phyloP scores from a whole-genome alignment of 2,329 filamentous ascomycete species.

The Anthostomella pinea region DNA sequence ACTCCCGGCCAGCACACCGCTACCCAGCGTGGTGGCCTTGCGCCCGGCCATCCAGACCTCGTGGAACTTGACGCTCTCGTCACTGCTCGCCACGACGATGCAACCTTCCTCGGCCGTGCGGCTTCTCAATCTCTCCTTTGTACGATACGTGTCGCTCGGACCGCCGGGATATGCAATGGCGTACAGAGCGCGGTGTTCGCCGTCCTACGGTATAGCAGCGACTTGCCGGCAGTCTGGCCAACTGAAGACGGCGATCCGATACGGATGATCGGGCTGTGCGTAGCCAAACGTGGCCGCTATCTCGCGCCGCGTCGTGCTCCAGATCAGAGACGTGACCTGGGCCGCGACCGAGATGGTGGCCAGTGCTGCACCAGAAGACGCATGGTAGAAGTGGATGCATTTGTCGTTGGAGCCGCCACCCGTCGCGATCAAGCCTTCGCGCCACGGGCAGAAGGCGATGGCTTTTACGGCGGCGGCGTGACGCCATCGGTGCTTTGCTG shows the following conservation, averaged over 20 bases:
- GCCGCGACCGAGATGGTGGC: slow-evolving; percentile 90
- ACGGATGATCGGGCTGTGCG: slow-evolving; percentile 83
- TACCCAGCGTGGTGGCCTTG: slow-evolving; percentile 50
- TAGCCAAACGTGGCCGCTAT: slow-evolving; percentile 95
- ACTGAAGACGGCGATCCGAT: slow-evolving; percentile 86
- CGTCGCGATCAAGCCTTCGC: slow-evolving; percentile 79
- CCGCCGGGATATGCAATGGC: slow-evolving; percentile 77
- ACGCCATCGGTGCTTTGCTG: slow-evolving; percentile 68
- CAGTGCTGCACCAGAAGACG: slow-evolving; percentile 74
- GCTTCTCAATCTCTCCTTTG: slow-evolving; percentile 45
- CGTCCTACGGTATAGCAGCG: slow-evolving; percentile 79
- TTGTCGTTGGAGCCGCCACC: slow-evolving; percentile 93
- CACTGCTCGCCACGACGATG: slow-evolving; percentile 87
- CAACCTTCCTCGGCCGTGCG: slow-evolving; percentile 70
- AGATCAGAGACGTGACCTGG: slow-evolving; percentile 90
- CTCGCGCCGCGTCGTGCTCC: slow-evolving; percentile 81
- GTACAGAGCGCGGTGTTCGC: slow-evolving; percentile 76
- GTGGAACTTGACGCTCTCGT: slow-evolving; percentile 91
- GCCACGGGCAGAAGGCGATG: slow-evolving; percentile 95
- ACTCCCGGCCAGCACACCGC: slow-evolving; percentile 72
- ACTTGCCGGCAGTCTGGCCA: slow-evolving; percentile 91
- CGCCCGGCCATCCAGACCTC: slow-evolving; percentile 78
- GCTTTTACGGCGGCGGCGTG: slow-evolving; percentile 93
- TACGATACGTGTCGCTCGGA: slow-evolving; percentile 42
- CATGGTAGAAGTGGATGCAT: slow-evolving; percentile 94